These are phyloP conservation scores for Abrus pulchellus DNA, from an alignment of 306 rosid genomes.

Conservation along the genomic window DNA sequence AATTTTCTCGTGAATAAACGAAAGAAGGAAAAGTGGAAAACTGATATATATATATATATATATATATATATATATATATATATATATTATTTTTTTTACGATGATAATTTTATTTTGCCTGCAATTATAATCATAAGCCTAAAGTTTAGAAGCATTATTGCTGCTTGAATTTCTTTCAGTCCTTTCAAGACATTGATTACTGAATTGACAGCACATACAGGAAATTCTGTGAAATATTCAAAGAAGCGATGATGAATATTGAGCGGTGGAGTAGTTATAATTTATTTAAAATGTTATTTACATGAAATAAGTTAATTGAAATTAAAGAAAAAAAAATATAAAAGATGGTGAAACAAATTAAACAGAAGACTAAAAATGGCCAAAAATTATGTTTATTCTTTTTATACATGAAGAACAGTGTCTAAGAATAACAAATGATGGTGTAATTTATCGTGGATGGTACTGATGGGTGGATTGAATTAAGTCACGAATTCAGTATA, in stretches of 20 bases:
- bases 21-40: too few relatives aligned
- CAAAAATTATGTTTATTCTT: too few relatives aligned
- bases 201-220: conserved; percentile 3
- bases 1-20: too few relatives aligned
- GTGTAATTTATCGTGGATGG: background rate
- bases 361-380: too few relatives aligned
- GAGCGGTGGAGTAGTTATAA: background rate
- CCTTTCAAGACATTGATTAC: conserved; percentile 32
- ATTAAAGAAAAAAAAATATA: too few relatives aligned
- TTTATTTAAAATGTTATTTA: background rate
- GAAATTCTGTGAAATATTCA: background rate
- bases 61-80: too few relatives aligned
- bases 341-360: too few relatives aligned
- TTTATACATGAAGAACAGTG: too few relatives aligned
- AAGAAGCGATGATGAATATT: background rate
- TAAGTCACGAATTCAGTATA: background rate
- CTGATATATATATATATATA: too few relatives aligned
- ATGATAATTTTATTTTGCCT: background rate
- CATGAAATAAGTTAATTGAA: too few relatives aligned
- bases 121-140: background rate
- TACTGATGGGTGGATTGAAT: background rate
- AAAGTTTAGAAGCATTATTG: conserved; percentile 2
- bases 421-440: too few relatives aligned
- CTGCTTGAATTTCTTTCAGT: conserved; percentile 23
- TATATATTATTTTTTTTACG: too few relatives aligned